Evolutionary conservation across 2,329 filamentous ascomycete genomes (phyloP), one percentile per base, ranked within the genome.

Genomic region (Epichloe coenophiala): DNA sequence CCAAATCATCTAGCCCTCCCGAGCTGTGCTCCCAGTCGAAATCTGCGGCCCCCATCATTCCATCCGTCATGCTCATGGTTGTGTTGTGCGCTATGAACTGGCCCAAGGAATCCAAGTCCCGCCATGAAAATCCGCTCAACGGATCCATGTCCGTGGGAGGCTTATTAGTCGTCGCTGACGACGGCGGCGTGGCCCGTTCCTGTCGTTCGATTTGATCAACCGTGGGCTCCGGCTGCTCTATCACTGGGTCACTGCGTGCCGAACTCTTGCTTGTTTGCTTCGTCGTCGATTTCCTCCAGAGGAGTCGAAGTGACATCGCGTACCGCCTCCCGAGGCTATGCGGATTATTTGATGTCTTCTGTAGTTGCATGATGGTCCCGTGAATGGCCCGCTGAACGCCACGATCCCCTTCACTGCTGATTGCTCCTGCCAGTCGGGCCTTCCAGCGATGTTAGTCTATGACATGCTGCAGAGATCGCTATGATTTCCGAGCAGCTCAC

Each of bases 261-360:
- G 41, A 33, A 3, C 42, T 11, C 39, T 51, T 55, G 40, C 35
- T 9, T 3, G 50, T 9, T 31, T 49, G 45, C 31, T 50, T 57
- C n/a, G 56, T 57, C 1, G 60, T 37, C 27, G 60, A 57, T 51
- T 64, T 74, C 33, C 76, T 69, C 80, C 80, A 83, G 2, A 84
- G 63, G 15, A 82, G 68, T 42, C 78, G 74, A 0, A 84, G 67
- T 1, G 82, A 73, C 17, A 76, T 71, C 4, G 80, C 76, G 56
- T 83, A 84, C 13, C 80, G 72, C 17, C 76, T 73, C 1, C 79
- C 80, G 19, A 82, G 74, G 54, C 81, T 76, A 47, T 82, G 77
- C 1, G 73, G 67, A 9, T 76, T 77, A 4, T 71, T 69, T 5
- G 77, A 80, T 1, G 78, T 76, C 57, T 73, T 74, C 55, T 77